Conservation (phyloP, 2,329 filamentous ascomycete species). For the Huntiella omanensis region DNA sequence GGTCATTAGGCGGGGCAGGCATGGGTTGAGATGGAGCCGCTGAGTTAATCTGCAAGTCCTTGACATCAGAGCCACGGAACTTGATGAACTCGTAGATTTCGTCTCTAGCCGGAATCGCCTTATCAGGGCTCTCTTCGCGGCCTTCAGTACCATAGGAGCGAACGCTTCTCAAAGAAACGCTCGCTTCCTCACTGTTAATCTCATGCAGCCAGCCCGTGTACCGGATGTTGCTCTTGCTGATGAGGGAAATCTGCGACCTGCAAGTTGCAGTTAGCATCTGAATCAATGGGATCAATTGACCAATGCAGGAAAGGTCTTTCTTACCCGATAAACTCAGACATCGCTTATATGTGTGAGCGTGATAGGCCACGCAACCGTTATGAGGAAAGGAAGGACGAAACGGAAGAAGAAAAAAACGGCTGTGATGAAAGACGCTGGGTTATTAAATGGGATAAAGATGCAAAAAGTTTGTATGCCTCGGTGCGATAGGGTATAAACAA, state of each 20-base stretch:
- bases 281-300: constrained; percentile 14
- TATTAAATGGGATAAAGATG: constrained; percentile 3
- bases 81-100: constrained; percentile 97
- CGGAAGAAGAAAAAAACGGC: constrained; percentile 9
- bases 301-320: constrained; percentile 15
- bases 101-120: constrained; percentile 38
- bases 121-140: constrained; percentile 61
- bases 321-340: constrained; percentile 45
- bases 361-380: constrained; percentile 22
- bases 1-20: constrained; percentile 70
- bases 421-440: constrained; percentile 4
- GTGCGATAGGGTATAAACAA: background rate
- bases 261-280: constrained; percentile 17
- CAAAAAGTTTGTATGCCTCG: background rate
- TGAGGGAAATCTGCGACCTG: constrained; percentile 86
- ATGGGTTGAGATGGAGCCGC: constrained; percentile 56
- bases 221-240: constrained; percentile 95
- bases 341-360: constrained; percentile 23
- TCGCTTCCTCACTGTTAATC: constrained; percentile 94
- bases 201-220: constrained; percentile 93
- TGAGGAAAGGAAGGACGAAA: constrained; percentile 12
- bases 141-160: constrained; percentile 88
- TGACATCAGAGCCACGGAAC: constrained; percentile 94
- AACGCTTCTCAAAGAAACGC: constrained; percentile 93
- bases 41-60: constrained; percentile 88